These are phyloP conservation scores for Boletus patriciae DNA, from an alignment of 768 basidiomycete species.

Conservation along the genomic window DNA sequence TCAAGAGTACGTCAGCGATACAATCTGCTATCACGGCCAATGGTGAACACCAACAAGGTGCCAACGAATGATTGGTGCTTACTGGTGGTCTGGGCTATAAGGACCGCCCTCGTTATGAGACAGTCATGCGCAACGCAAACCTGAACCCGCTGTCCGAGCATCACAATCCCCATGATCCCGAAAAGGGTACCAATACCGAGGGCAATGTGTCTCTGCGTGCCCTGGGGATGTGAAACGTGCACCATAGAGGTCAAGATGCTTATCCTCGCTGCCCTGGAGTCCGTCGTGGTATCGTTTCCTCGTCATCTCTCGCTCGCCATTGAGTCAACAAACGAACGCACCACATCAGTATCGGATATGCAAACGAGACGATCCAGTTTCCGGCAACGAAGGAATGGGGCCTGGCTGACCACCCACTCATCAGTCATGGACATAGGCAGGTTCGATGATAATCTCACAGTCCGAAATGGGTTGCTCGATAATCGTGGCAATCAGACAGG, in stretches of 20 bases:
- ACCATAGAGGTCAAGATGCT: conserved; percentile 27
- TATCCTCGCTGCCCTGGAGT: conserved; percentile 24
- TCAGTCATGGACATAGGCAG: neutral
- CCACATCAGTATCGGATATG: conserved; percentile 21
- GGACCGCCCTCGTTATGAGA: neutral
- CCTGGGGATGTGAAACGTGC: conserved; percentile 22
- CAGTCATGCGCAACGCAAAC: conserved; percentile 11
- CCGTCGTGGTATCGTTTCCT: neutral
- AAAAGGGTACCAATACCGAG: conserved; percentile 17
- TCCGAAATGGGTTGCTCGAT: conserved; percentile 10
- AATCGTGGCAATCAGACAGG: neutral
- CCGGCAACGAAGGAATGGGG: conserved; percentile 11
- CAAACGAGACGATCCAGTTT: conserved; percentile 17
- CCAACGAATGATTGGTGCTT: conserved; percentile 1
- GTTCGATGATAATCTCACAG: conserved; percentile 1
- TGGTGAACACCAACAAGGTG: neutral
- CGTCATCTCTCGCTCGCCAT: neutral
- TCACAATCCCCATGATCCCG: conserved; percentile 6
- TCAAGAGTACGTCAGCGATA: conserved; percentile 22
- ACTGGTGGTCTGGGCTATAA: conserved; percentile 23
- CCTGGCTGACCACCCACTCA: neutral
- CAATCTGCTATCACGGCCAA: conserved; percentile 18
- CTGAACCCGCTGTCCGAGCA: conserved; percentile 11
- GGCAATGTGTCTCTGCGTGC: conserved; percentile 1
- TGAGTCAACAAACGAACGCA: neutral